Base-by-base conservation (phyloP, 2,329 filamentous ascomycete species). In the Alternaria panax region DNA sequence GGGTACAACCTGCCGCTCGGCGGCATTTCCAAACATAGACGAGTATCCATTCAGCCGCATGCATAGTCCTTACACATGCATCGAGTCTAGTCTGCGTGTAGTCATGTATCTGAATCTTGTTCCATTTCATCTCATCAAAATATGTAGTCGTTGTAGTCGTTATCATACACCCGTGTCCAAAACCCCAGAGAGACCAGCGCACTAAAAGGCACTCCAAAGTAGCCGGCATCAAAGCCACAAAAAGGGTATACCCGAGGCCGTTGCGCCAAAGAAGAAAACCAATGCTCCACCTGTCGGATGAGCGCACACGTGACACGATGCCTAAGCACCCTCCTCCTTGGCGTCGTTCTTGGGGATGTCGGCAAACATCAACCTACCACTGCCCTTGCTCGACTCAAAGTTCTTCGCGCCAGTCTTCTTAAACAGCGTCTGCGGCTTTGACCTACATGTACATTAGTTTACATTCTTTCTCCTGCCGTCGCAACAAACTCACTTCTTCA, bases 401-500 rank as follows among this genome's bases (percentile, higher is more conserved):
- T 77, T 79, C 67, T 75, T 78, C n/a, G 75, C 64, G 68, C 74
- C 78, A 24, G 78, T 76, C 70, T 75, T 78, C 70, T 77, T 78
- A 68, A 80, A 80, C 54, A 80, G 72, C 30, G 78, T 77, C 66
- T 78, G 73, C 27, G 77, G 76, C 73, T 78, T 79, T 24, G 74
- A 70, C 51, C 76, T 78, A 55, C 7, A 27, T n/a, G 1, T 18
- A 4, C 1, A 41, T 74, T 64, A 75, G 71, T 25, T 5, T 7
- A 14, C 16, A 11, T 24, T 24, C 16, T 8, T 27, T 12, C 4
- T 20, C 41, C 14, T 41, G 4, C 28, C 7, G 30, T 38, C 22
- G 9, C 5, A 38, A 20, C 30, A 41, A 7, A 25, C 75, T 57
- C 68, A 80, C 75, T 84, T 92, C 90, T 93, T 94, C 80, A 85